Conservation (phyloP, 768 basidiomycete genomes). For the Thelephora aurantiotincta region DNA sequence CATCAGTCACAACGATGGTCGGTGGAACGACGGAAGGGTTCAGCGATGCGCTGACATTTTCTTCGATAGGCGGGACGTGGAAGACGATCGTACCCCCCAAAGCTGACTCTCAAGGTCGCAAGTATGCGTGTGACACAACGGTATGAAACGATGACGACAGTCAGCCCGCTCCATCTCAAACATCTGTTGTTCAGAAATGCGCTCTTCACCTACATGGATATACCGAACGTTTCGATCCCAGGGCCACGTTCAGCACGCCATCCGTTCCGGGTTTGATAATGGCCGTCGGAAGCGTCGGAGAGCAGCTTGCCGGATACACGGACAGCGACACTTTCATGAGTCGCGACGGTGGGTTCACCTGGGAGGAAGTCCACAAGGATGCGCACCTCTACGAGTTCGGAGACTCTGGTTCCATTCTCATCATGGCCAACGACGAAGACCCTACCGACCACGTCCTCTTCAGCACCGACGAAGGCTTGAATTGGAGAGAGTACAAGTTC, state of each 20-base stretch:
- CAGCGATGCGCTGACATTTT: slow-evolving; percentile 1
- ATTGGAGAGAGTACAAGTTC: slow-evolving; percentile 85
- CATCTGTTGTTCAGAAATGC: slow-evolving; percentile 45
- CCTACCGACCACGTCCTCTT: slow-evolving; percentile 82
- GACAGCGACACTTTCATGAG: slow-evolving; percentile 94
- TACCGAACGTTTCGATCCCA: slow-evolving; percentile 81
- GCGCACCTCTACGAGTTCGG: slow-evolving; percentile 98
- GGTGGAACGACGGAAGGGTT: slow-evolving; percentile 10
- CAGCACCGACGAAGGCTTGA: slow-evolving; percentile 78
- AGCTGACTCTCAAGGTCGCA: slow-evolving; percentile 57
- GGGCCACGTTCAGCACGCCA: slow-evolving; percentile 89
- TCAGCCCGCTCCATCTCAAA: slow-evolving; percentile 5
- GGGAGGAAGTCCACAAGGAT: slow-evolving; percentile 98
- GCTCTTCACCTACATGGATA: slow-evolving; percentile 89
- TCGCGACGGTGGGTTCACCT: slow-evolving; percentile 92
- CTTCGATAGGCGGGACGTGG: slow-evolving; percentile 64
- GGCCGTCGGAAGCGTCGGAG: slow-evolving; percentile 94
- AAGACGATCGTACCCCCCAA: slow-evolving; percentile 64
- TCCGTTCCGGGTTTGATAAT: slow-evolving; percentile 87
- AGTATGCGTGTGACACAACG: slow-evolving; percentile 56
- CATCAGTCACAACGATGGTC: slow-evolving; percentile 96
- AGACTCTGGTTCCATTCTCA: slow-evolving; percentile 86
- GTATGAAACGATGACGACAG: slow-evolving; percentile 24
- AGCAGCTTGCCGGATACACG: slow-evolving; percentile 60
- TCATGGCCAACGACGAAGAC: slow-evolving; percentile 93